phyloP scores from a whole-genome alignment of 2,329 filamentous ascomycete genomes.

The Zasmidium angulare region DNA sequence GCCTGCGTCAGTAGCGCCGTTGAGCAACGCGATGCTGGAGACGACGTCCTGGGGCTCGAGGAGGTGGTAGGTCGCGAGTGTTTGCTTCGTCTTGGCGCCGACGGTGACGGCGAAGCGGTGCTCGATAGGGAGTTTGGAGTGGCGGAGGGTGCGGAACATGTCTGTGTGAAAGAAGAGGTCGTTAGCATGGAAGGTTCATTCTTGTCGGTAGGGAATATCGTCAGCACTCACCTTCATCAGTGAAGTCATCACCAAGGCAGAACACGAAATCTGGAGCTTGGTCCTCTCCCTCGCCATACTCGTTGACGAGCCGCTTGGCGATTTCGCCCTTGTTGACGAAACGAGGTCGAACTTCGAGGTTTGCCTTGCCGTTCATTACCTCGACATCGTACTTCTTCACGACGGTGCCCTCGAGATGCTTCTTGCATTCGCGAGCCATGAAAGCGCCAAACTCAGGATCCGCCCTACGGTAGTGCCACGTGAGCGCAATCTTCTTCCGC shows the following conservation, averaged over 20 bases:
- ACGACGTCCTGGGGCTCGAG: slow-evolving; percentile 88
- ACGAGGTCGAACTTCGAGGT: slow-evolving; percentile 91
- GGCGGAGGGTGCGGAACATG: slow-evolving; percentile 77
- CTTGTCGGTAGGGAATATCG: not conserved
- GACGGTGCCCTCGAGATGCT: slow-evolving; percentile 75
- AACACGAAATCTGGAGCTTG: slow-evolving; percentile 79
- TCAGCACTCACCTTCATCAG: slow-evolving; percentile 82
- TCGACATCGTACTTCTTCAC: slow-evolving; percentile 84
- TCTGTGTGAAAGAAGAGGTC: slow-evolving; percentile 48
- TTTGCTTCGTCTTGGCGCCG: slow-evolving; percentile 87
- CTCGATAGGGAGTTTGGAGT: slow-evolving; percentile 56
- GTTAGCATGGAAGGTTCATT: slow-evolving; percentile 23
- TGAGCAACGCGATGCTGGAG: slow-evolving; percentile 36
- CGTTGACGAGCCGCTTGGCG: slow-evolving; percentile 74
- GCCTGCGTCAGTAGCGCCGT: slow-evolving; percentile 32
- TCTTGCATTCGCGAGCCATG: slow-evolving; percentile 76
- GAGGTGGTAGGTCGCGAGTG: slow-evolving; percentile 84
- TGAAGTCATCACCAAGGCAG: slow-evolving; percentile 93
- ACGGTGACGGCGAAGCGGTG: slow-evolving; percentile 90
- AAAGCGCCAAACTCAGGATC: slow-evolving; percentile 81
- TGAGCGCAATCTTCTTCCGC: slow-evolving; percentile 87
- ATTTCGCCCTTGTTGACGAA: slow-evolving; percentile 99
- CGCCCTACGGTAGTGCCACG: slow-evolving; percentile 94
- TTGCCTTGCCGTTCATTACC: slow-evolving; percentile 95
- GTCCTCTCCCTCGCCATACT: slow-evolving; percentile 60